Evolutionary conservation across 1,284 basidiomycete species (phyloP).

Genomic region (Apiotrichum brassicae): DNA sequence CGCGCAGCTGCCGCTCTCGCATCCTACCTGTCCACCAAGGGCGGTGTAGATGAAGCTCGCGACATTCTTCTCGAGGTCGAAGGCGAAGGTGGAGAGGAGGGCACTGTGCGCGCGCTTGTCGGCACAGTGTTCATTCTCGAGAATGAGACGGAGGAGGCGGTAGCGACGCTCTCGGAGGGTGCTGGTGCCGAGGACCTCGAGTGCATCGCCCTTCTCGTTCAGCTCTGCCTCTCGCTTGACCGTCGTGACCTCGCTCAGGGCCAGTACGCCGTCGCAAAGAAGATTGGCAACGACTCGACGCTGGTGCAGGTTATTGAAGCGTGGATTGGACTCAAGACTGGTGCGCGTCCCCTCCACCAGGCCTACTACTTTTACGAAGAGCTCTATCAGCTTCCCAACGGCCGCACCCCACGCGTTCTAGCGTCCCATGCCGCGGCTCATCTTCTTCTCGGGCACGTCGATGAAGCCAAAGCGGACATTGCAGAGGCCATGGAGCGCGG

Average conservation of each 20-base stretch:
- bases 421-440: conserved; percentile 78
- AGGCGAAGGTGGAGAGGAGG: conserved; percentile 58
- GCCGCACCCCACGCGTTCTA: conserved; percentile 60
- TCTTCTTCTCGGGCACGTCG: conserved; percentile 69
- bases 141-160: conserved; percentile 80
- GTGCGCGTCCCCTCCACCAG: conserved; percentile 50
- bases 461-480: conserved; percentile 76
- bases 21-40: conserved; percentile 51
- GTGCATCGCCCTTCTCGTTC: conserved; percentile 72
- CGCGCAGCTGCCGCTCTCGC: conserved; percentile 69
- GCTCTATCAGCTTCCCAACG: conserved; percentile 80
- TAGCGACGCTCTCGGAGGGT: conserved; percentile 71
- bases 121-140: conserved; percentile 76
- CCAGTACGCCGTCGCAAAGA: conserved; percentile 71
- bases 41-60: conserved; percentile 68
- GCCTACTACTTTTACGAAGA: conserved; percentile 84
- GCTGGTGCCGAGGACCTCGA: conserved; percentile 69
- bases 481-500: conserved; percentile 60
- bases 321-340: conserved; percentile 69
- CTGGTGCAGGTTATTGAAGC: conserved; percentile 85
- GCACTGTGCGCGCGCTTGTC: conserved; percentile 66
- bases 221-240: conserved; percentile 77
- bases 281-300: conserved; percentile 80
- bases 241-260: conserved; percentile 78
- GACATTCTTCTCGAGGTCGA: conserved; percentile 81